Conservation (phyloP, 2,329 filamentous ascomycete genomes). For the Aspergillus ibericus region DNA sequence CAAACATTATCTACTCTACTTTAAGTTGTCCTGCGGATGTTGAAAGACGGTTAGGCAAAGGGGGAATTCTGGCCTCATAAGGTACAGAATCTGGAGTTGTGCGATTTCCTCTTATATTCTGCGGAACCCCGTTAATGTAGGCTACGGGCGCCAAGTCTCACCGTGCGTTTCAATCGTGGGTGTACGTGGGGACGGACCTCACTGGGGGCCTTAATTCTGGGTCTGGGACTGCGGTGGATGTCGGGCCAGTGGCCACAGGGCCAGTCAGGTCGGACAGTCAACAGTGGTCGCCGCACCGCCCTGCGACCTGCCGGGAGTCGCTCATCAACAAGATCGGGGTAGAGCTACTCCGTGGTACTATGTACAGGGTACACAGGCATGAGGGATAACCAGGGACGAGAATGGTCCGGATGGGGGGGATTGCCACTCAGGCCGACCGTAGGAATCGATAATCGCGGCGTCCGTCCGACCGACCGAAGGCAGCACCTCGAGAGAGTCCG, state of each 20-base stretch:
- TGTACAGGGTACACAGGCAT: too few species aligned
- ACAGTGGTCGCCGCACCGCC: background rate
- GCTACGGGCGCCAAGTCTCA: background rate
- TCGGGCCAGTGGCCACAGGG: background rate
- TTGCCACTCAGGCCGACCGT: too few species aligned
- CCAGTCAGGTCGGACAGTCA: background rate
- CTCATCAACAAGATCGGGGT: background rate
- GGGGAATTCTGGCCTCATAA: too few species aligned
- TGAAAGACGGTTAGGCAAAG: too few species aligned
- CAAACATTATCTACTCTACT: background rate
- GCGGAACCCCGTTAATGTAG: background rate
- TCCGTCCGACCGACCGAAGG: too few species aligned
- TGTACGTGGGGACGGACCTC: background rate
- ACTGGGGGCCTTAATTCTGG: background rate
- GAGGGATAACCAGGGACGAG: too few species aligned
- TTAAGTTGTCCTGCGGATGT: too few species aligned
- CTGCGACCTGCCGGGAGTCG: background rate
- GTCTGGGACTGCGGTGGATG: background rate
- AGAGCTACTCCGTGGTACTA: background rate
- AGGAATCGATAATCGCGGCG: too few species aligned
- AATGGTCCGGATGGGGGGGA: too few species aligned
- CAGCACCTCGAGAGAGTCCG: background rate
- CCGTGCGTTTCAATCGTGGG: constrained; percentile 5
- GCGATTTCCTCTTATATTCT: too few species aligned
- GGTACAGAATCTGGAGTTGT: too few species aligned